Conservation (phyloP, 164 flowering plant genomes). For the Cinnamomum chago region DNA sequence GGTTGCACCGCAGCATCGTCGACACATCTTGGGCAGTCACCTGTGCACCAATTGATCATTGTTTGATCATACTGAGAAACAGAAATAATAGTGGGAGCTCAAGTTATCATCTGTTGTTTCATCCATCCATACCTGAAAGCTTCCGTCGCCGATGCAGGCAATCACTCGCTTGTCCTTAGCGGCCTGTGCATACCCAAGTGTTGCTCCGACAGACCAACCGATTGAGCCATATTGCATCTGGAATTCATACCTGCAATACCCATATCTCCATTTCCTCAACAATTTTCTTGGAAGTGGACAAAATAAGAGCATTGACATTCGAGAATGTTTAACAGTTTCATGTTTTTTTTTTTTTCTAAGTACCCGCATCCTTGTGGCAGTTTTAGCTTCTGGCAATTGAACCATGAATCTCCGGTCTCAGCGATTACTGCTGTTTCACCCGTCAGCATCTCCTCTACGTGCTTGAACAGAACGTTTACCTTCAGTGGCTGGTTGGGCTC, state of each 20-base stretch:
- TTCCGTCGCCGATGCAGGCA: slow-evolving; percentile 89
- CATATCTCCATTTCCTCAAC: background rate
- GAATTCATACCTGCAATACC: slow-evolving; percentile 57
- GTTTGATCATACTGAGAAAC: background rate
- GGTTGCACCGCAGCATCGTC: slow-evolving; percentile 67
- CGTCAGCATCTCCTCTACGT: slow-evolving; percentile 65
- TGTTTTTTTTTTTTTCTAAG: background rate
- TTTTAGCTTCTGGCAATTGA: slow-evolving; percentile 75
- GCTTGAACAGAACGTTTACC: slow-evolving; percentile 73
- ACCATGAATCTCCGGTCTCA: slow-evolving; percentile 91
- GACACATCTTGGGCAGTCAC: slow-evolving; percentile 77
- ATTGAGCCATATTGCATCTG: slow-evolving; percentile 90
- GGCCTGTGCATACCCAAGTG: slow-evolving; percentile 86
- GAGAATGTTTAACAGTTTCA: background rate
- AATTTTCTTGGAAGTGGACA: too few relatives aligned
- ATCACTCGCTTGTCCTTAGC: slow-evolving; percentile 63
- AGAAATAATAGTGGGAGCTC: background rate
- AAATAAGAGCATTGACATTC: background rate
- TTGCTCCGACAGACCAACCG: slow-evolving; percentile 95
- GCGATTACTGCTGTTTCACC: slow-evolving; percentile 64
- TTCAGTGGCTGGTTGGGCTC: slow-evolving; percentile 59
- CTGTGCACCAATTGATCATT: slow-evolving; percentile 22
- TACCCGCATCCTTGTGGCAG: slow-evolving; percentile 82
- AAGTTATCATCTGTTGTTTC: background rate
- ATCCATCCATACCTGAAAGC: slow-evolving; percentile 59